These are phyloP conservation scores for Suillus sp. DNA, from an alignment of 768 basidiomycete species.

Conservation along the genomic window DNA sequence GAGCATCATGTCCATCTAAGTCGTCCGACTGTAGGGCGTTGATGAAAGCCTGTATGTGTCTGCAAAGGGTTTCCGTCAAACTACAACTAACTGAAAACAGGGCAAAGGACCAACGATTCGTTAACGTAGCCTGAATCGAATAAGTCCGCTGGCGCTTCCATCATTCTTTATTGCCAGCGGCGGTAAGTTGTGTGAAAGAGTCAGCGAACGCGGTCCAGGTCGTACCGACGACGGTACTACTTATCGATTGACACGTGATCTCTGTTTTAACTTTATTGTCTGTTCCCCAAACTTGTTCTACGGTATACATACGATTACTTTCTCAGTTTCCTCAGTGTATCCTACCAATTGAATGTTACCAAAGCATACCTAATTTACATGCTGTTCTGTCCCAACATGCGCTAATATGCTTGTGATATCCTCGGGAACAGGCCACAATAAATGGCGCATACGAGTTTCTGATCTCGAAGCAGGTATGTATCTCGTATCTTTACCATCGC, in stretches of 20 bases:
- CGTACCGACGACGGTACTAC: too few relatives aligned
- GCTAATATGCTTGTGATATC: conserved; percentile 85
- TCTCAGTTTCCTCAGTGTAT: background rate
- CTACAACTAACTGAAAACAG: background rate
- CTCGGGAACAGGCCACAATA: conserved; percentile 78
- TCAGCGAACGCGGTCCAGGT: background rate
- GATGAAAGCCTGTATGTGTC: conserved; percentile 76
- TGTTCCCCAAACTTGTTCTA: background rate
- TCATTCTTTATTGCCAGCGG: conserved; percentile 16
- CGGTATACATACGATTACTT: background rate
- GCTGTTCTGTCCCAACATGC: conserved; percentile 95
- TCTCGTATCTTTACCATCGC: background rate
- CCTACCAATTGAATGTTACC: background rate
- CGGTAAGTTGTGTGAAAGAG: conserved; percentile 13
- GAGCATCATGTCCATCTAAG: conserved; percentile 25
- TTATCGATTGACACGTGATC: background rate
- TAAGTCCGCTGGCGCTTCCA: conserved; percentile 19
- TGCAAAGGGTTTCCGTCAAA: conserved; percentile 25
- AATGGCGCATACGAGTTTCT: conserved; percentile 93
- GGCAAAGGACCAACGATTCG: conserved; percentile 57
- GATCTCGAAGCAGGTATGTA: conserved; percentile 5
- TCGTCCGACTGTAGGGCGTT: conserved; percentile 73
- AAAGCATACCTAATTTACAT: conserved; percentile 40
- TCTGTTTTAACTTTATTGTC: background rate
- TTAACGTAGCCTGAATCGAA: conserved; percentile 65